These are phyloP conservation scores for Bolboschoenoplectus hybrid DNA, from an alignment of 202 grass and related monocot species.

Conservation along the genomic window DNA sequence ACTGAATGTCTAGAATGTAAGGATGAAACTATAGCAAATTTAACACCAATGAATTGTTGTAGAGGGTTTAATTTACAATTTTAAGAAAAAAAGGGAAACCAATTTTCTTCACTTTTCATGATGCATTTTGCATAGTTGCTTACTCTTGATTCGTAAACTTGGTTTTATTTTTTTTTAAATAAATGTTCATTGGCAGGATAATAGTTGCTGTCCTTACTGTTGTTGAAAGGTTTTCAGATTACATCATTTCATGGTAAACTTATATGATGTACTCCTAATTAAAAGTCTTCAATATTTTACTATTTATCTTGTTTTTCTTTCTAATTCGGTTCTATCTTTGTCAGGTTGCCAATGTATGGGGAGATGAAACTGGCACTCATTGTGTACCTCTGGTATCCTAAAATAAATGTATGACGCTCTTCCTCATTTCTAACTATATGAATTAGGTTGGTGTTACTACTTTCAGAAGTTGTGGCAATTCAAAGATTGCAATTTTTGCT, in stretches of 20 bases:
- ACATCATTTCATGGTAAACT: slow-evolving; percentile 57
- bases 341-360: slow-evolving; percentile 70
- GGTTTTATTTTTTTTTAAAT: neutral
- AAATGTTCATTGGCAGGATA: slow-evolving; percentile 50
- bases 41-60: neutral
- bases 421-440: neutral
- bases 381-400: slow-evolving; percentile 75
- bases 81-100: neutral
- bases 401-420: slow-evolving; percentile 43
- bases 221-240: slow-evolving; percentile 48
- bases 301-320: slow-evolving; percentile 12
- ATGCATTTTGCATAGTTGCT: neutral
- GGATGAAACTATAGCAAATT: neutral
- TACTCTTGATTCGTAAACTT: neutral
- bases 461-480: neutral
- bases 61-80: slow-evolving; percentile 2
- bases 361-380: slow-evolving; percentile 68
- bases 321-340: slow-evolving; percentile 13
- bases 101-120: neutral
- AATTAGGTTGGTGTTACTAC: neutral
- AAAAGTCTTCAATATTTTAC: neutral
- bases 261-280: neutral
- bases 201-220: slow-evolving; percentile 62
- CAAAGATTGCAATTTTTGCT: slow-evolving; percentile 10
- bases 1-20: neutral